Percentiles rank a stretch among this genome's conserved stretches.
Evolutionary conservation across 1,139 yeast genomes (phyloP).

Genomic region (Diutina rugosa): DNA sequence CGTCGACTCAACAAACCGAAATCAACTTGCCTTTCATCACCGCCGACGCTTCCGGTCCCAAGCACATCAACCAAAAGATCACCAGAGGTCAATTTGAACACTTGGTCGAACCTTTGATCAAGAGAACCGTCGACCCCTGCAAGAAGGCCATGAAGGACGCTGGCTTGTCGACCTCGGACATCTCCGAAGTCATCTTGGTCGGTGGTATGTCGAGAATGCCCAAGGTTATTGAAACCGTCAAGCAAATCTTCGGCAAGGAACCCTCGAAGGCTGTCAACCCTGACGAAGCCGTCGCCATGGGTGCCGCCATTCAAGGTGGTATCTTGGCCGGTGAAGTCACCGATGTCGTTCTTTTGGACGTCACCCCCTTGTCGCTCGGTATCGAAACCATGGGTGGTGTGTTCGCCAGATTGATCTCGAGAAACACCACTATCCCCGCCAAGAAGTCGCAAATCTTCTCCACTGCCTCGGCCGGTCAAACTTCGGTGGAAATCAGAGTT

Average conservation of each 20-base stretch:
- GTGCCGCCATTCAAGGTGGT: conserved; percentile 99
- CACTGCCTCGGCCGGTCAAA: conserved; percentile 98
- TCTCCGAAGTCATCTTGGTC: conserved; percentile 91
- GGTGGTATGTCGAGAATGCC: conserved; percentile 99
- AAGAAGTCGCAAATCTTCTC: conserved; percentile 96
- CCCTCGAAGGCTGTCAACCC: conserved; percentile 99
- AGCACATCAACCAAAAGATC: conserved; percentile 91
- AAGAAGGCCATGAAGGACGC: conserved; percentile 98
- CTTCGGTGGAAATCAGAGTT: conserved; percentile 96
- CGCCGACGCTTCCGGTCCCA: conserved; percentile 94
- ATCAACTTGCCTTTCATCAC: conserved; percentile 95
- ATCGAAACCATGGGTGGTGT: conserved; percentile 99
- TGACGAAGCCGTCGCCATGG: conserved; percentile 99
- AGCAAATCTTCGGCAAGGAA: conserved; percentile 82
- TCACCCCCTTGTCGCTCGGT: conserved; percentile 94
- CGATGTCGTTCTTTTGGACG: conserved; percentile 89
- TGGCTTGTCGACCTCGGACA: conserved; percentile 66
- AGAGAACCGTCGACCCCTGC: conserved; percentile 93
- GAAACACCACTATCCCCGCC: conserved; percentile 97
- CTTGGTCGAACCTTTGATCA: conserved; percentile 81
- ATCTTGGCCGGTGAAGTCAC: conserved; percentile 97
- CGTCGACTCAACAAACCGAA: conserved; percentile 88
- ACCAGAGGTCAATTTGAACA: conserved; percentile 89
- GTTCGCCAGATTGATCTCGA: conserved; percentile 91
- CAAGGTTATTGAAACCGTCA: conserved; percentile 95